Base-by-base conservation (phyloP, 1,284 basidiomycete genomes). In the Vanrija pseudolonga region DNA sequence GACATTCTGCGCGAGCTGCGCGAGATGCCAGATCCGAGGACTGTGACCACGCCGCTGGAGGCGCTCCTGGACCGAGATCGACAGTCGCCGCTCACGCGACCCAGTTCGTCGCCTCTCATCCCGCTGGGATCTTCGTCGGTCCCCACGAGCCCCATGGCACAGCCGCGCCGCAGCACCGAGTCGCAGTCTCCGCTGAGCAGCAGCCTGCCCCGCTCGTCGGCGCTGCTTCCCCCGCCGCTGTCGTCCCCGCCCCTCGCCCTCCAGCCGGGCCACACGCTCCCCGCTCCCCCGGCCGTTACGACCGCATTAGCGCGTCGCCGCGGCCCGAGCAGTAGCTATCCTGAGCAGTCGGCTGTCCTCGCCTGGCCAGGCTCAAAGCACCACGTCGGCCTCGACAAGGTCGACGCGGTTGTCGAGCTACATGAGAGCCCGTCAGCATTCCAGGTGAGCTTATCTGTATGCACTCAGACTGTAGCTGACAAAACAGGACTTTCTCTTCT, bases 401-500 rank as follows among this genome's bases (percentile, higher is more conserved):
- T 59, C 12, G 65, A 70, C n/a, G 69, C 68, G 3, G 65, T 69
- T 1, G 67, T 74, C 6, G 66, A 74, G 49, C 55, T 74, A 32
- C 68, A 69, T 26, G 72, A 74, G 46, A 61, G 60, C 22, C 65
- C 71, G 4, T 52, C 50, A 6, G 72, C 71, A 1, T 74, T 74
- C 50, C 72, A 74, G 40, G 59, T 60, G n/a, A n/a, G 32, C 32
- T 32, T 3, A 11, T 8, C 24, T 24, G 28, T 7, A 53, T 39
- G 41, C 6, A 5, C 32, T 14, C 8, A 24, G 20, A 12, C 12
- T 22, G 19, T 18, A 40, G 26, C 50, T 55, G 42, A 57, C 51
- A 18, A 15, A 7, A 15, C 50, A 63, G 50, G 73, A 75, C 56
- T 73, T 75, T 44, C 49, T 75, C n/a, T 72, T 69, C 54, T 75